Percentiles rank a stretch among this genome's conserved stretches.
phyloP scores from a whole-genome alignment of 768 basidiomycete species.

The Termitomyces eurrhizus region DNA sequence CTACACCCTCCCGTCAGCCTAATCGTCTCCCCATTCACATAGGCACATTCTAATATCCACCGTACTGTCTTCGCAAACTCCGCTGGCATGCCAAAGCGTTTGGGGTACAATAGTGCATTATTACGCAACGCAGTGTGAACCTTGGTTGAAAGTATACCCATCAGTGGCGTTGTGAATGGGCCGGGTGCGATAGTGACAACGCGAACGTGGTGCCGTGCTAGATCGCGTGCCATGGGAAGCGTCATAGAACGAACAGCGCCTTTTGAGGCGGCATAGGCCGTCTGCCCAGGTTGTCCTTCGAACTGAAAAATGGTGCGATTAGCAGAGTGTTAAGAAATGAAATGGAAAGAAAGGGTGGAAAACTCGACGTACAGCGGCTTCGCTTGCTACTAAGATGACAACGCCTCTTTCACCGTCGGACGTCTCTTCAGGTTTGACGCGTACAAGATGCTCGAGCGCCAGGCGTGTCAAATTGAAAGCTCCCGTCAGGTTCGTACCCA shows the following conservation, averaged over 20 bases:
- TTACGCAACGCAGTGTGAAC: slow-evolving; percentile 23
- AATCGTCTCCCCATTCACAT: slow-evolving; percentile 55
- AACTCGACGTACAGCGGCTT: slow-evolving; percentile 43
- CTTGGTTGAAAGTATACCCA: neutral
- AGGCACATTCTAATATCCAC: slow-evolving; percentile 49
- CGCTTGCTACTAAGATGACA: slow-evolving; percentile 52
- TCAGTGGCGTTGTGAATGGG: slow-evolving; percentile 35
- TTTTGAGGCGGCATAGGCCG: slow-evolving; percentile 54
- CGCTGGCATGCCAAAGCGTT: slow-evolving; percentile 42
- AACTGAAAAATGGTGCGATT: slow-evolving; percentile 29
- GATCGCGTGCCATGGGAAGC: slow-evolving; percentile 58
- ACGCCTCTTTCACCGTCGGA: slow-evolving; percentile 54
- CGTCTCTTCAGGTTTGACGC: slow-evolving; percentile 40
- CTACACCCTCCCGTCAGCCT: slow-evolving; percentile 38
- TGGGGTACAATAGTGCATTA: slow-evolving; percentile 40
- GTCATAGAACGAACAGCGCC: slow-evolving; percentile 57
- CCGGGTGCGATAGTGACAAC: slow-evolving; percentile 59
- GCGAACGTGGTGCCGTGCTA: slow-evolving; percentile 47
- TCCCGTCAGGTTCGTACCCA: slow-evolving; percentile 55
- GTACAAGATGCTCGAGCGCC: slow-evolving; percentile 45
- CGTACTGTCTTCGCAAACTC: slow-evolving; percentile 52
- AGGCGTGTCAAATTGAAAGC: slow-evolving; percentile 57
- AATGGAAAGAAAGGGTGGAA: neutral
- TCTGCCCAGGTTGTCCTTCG: slow-evolving; percentile 55
- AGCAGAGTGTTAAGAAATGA: neutral